Percentiles rank a stretch among this genome's conserved stretches.
These are phyloP conservation scores for Fusarium buharicum DNA, from an alignment of 2,329 filamentous ascomycete genomes.

Conservation along the genomic window DNA sequence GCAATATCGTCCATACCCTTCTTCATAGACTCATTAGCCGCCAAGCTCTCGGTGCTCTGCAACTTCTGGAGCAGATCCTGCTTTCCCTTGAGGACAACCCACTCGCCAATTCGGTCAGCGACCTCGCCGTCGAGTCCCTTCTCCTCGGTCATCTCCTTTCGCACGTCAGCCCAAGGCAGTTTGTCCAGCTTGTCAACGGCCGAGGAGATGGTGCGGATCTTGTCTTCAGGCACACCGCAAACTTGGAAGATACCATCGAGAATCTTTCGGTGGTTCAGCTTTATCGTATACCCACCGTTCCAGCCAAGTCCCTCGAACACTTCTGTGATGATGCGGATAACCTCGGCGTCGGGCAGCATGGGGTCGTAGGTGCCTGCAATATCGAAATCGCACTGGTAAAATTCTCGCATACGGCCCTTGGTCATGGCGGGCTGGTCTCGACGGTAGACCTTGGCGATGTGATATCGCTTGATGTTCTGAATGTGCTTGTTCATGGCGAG, in stretches of 20 bases:
- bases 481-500: slow-evolving; percentile 89
- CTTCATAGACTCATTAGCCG: slow-evolving; percentile 78
- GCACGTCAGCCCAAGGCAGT: slow-evolving; percentile 87
- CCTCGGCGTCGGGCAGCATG: slow-evolving; percentile 93
- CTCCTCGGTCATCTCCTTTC: slow-evolving; percentile 91
- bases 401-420: slow-evolving; percentile 93
- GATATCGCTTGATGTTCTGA: slow-evolving; percentile 89
- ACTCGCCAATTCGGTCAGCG: slow-evolving; percentile 88
- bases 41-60: slow-evolving; percentile 72
- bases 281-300: slow-evolving; percentile 82
- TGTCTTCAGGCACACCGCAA: slow-evolving; percentile 86
- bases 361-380: slow-evolving; percentile 88
- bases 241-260: slow-evolving; percentile 93
- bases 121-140: slow-evolving; percentile 82
- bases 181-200: slow-evolving; percentile 98
- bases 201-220: slow-evolving; percentile 88
- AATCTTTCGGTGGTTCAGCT: slow-evolving; percentile 94
- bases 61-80: slow-evolving; percentile 78
- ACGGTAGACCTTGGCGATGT: slow-evolving; percentile 85
- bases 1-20: slow-evolving; percentile 84
- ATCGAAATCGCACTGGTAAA: slow-evolving; percentile 98
- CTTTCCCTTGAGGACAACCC: slow-evolving; percentile 80
- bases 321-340: slow-evolving; percentile 84
- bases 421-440: slow-evolving; percentile 71
- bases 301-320: slow-evolving; percentile 85